phyloP scores from a whole-genome alignment of 768 basidiomycete species.

The Gyrodon lividus region DNA sequence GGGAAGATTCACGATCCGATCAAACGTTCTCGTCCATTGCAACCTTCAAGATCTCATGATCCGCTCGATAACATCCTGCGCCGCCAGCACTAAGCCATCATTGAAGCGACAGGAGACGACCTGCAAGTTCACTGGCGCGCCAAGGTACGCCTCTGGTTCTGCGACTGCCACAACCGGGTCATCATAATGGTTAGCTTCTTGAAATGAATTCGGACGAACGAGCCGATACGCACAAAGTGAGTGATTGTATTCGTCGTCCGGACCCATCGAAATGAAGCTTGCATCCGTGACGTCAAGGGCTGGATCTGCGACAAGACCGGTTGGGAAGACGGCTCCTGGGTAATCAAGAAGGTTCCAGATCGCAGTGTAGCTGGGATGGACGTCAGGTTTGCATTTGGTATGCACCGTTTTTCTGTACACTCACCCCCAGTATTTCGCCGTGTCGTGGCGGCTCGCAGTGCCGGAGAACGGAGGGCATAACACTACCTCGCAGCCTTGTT shows the following conservation, averaged over 20 bases:
- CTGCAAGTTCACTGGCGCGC: constrained; percentile 22
- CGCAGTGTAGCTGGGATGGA: constrained; percentile 35
- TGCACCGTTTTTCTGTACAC: not conserved
- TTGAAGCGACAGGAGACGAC: constrained; percentile 24
- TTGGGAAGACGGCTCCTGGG: constrained; percentile 44
- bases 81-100: constrained; percentile 29
- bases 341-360: constrained; percentile 47
- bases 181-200: not conserved
- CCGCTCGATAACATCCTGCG: constrained; percentile 22
- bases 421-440: constrained; percentile 35
- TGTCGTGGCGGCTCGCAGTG: constrained; percentile 39
- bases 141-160: constrained; percentile 20
- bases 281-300: constrained; percentile 19
- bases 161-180: constrained; percentile 5
- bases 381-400: not conserved
- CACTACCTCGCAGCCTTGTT: constrained; percentile 39
- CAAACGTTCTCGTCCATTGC: constrained; percentile 6
- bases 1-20: not conserved
- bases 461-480: constrained; percentile 37
- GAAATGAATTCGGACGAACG: not conserved
- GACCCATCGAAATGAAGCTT: constrained; percentile 9
- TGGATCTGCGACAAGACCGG: constrained; percentile 34
- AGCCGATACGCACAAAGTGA: constrained; percentile 14
- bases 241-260: constrained; percentile 21
- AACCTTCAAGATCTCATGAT: constrained; percentile 20